Conservation (phyloP, 148 eudicot genomes). For the Heliamphora exappendiculata region DNA sequence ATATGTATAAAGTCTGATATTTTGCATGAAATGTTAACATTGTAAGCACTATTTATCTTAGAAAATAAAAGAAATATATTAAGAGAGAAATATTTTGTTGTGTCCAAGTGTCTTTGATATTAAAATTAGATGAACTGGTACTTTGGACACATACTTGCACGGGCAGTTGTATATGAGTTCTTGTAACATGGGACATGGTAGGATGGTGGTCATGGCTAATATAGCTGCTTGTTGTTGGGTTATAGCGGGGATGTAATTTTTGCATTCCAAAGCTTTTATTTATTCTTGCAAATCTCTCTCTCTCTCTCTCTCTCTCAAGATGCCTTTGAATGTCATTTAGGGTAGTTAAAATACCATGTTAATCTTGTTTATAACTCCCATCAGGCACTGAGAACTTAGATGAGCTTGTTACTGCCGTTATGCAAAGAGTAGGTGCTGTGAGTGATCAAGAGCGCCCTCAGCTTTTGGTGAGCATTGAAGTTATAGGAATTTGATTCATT, state of each 20-base stretch:
- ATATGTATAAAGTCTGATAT: too few species aligned
- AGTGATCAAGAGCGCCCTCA: slow-evolving; percentile 43
- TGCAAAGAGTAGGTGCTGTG: slow-evolving; percentile 54
- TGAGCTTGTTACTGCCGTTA: slow-evolving; percentile 69
- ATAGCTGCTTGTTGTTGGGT: neutral
- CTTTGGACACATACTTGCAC: too few species aligned
- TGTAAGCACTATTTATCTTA: too few species aligned
- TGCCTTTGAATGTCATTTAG: neutral
- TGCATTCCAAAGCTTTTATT: neutral
- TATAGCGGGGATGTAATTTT: neutral
- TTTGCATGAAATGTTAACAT: too few species aligned
- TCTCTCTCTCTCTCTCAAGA: neutral
- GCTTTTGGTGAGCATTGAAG: slow-evolving; percentile 48
- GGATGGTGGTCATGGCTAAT: neutral
- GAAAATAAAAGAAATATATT: too few species aligned
- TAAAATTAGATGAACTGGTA: too few species aligned
- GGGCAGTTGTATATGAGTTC: too few species aligned
- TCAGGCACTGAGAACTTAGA: slow-evolving; percentile 70
- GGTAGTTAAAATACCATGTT: neutral
- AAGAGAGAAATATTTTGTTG: too few species aligned
- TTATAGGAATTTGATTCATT: neutral
- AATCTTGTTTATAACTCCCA: slow-evolving; percentile 3
- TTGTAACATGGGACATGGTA: neutral
- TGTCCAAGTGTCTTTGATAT: too few species aligned
- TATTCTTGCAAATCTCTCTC: neutral